Percentiles rank a stretch among this genome's conserved stretches.
Evolutionary conservation across 352 stramenopile species (phyloP).

Genomic region (Phytophthora boehmeriae): DNA sequence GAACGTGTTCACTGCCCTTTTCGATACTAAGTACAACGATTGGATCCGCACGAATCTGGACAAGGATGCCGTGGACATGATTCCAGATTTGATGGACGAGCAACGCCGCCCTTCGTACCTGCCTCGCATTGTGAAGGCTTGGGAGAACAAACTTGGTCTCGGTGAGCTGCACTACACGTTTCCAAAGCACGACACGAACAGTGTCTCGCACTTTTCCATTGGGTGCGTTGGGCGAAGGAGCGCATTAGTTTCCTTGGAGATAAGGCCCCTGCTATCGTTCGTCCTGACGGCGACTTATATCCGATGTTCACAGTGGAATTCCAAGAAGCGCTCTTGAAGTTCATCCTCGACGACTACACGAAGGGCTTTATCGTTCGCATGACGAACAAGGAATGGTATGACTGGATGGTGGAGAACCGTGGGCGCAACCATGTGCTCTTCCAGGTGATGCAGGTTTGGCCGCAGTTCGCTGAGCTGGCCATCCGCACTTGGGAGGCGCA

Average conservation of each 20-base stretch:
- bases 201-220: slow-evolving; percentile 78
- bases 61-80: slow-evolving; percentile 31
- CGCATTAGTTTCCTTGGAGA: slow-evolving; percentile 67
- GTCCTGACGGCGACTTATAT: slow-evolving; percentile 56
- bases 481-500: slow-evolving; percentile 76
- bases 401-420: slow-evolving; percentile 72
- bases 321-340: slow-evolving; percentile 58
- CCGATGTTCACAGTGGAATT: slow-evolving; percentile 74
- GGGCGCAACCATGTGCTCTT: slow-evolving; percentile 69
- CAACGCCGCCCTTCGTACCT: slow-evolving; percentile 64
- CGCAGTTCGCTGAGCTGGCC: slow-evolving; percentile 57
- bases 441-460: slow-evolving; percentile 65
- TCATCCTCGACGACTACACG: slow-evolving; percentile 76
- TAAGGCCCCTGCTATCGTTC: slow-evolving; percentile 47
- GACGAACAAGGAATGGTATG: slow-evolving; percentile 75
- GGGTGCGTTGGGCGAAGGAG: slow-evolving; percentile 85
- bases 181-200: slow-evolving; percentile 62
- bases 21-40: slow-evolving; percentile 55
- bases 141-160: slow-evolving; percentile 65
- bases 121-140: slow-evolving; percentile 53
- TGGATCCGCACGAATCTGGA: slow-evolving; percentile 72
- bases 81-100: slow-evolving; percentile 41
- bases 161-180: slow-evolving; percentile 71
- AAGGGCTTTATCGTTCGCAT: slow-evolving; percentile 53
- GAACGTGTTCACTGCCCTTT: slow-evolving; percentile 68